Conservation (phyloP, 2,329 filamentous ascomycete species). For the Xylaria digitata region DNA sequence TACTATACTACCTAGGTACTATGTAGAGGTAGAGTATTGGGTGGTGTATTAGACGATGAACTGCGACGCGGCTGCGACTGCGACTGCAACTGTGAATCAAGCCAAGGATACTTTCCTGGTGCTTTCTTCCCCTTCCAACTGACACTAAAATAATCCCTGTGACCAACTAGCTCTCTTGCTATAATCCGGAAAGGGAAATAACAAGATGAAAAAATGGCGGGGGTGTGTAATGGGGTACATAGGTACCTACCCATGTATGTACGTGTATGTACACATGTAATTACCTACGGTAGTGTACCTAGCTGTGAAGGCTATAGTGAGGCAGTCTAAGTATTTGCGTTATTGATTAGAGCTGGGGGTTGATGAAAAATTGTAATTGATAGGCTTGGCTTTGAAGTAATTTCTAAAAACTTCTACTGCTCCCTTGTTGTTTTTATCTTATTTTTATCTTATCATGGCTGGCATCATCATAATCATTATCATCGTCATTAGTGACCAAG, state of each 20-base stretch:
- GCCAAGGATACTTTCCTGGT: conserved; percentile 22
- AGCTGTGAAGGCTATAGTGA: conserved; percentile 3
- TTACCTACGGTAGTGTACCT: too few species aligned
- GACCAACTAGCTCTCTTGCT: conserved; percentile 13
- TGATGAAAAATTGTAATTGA: conserved; percentile 12
- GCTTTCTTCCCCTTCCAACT: neutral
- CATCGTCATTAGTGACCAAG: neutral
- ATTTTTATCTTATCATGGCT: too few species aligned
- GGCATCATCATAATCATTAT: neutral
- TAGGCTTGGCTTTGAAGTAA: conserved; percentile 17
- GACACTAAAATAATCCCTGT: conserved; percentile 1
- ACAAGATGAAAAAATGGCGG: too few species aligned
- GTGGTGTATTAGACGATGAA: neutral
- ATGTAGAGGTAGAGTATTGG: too few species aligned
- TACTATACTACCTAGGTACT: too few species aligned
- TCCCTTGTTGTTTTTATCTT: neutral
- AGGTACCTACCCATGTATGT: neutral
- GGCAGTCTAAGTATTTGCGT: conserved; percentile 9
- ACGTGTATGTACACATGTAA: neutral
- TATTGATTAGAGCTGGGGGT: conserved; percentile 24
- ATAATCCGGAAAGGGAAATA: neutral
- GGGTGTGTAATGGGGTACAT: neutral
- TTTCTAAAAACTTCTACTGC: neutral
- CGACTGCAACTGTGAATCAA: conserved; percentile 14
- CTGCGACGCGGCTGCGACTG: neutral